Evolutionary conservation across 2,329 filamentous ascomycete genomes (phyloP).

Genomic region (Zasmidium citrigriseum): DNA sequence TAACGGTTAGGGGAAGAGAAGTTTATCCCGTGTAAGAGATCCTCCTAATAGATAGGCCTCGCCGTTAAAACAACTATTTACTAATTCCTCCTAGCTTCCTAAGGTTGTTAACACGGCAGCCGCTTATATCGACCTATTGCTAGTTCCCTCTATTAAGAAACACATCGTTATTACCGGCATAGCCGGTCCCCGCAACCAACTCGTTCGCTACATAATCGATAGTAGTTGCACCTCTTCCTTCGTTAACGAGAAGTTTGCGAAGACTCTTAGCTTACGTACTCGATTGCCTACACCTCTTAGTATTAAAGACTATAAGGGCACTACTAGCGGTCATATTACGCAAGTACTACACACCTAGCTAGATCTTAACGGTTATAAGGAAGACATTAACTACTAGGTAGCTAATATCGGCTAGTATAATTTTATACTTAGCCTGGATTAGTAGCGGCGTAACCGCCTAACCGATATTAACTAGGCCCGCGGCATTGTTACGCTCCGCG

Average conservation of each 20-base stretch:
- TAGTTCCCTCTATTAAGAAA: not conserved
- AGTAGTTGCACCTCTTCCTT: not conserved
- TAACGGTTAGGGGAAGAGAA: not conserved
- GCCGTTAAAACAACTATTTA: not conserved
- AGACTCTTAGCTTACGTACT: not conserved
- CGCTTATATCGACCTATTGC: not conserved
- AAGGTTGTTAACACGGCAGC: not conserved
- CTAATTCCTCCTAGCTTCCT: not conserved
- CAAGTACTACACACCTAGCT: not conserved
- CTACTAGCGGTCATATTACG: not conserved
- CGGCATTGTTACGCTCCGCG: not conserved
- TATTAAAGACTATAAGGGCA: not conserved
- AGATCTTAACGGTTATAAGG: not conserved
- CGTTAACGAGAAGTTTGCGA: not conserved
- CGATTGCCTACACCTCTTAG: not conserved
- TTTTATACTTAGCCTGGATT: not conserved
- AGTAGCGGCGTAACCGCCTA: not conserved
- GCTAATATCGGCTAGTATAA: not conserved
- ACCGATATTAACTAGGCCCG: not conserved
- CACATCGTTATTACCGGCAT: not conserved
- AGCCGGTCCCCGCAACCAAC: not conserved
- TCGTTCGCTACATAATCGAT: not conserved
- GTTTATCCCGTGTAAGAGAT: not conserved
- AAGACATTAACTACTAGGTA: not conserved
- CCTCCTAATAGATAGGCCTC: not conserved